Evolutionary conservation across 495 filamentous ascomycete species (phyloP), one percentile per base, ranked within the genome.

Genomic region (Trichoderma orchidacearum): DNA sequence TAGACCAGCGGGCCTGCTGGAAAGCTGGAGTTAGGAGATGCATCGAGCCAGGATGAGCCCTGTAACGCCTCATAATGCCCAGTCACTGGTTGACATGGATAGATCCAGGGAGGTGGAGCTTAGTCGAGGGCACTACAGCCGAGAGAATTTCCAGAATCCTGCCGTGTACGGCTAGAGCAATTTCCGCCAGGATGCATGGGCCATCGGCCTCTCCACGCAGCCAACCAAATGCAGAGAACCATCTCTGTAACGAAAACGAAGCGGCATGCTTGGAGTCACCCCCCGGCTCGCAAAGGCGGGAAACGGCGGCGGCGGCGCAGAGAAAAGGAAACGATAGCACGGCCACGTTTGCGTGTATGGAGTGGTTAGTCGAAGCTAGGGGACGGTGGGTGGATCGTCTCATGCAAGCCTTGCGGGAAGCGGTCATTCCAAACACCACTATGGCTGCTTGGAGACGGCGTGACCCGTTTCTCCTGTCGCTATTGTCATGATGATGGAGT

Each of bases 141-240:
- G 41, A 55, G 53, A 55, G 36, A 30, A 31, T 8, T 55, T 55
- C 53, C 53, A 55, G 32, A 55, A 41, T 28, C 53, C 53, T 55
- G 21, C 53, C 53, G 18, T 21, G 36, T 28, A 38, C 11, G 32
- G 53, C 53, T 55, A 55, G 53, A 25, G 53, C 53, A 27, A 35
- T 55, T 55, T 31, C 53, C 53, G 53, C 12, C 32, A 28, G 32
- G 36, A 41, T 55, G 53, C 53, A 41, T 38, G 30, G 53, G 21
- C 53, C 53, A 41, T 55, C 53, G 53, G 53, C 53, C 21, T 41
- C 53, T 38, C 53, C 53, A 41, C 34, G 15, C 21, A 55, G 53
- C 53, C 53, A 55, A 55, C 53, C 53, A 55, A 23, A 48, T 23
- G 41, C 41, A 48, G 12, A 48, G 41, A 48, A n/a, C n/a, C 41